Evolutionary conservation across 495 filamentous ascomycete species (phyloP), one percentile per base, ranked within the genome.

Genomic region (Choiromyces venosus): DNA sequence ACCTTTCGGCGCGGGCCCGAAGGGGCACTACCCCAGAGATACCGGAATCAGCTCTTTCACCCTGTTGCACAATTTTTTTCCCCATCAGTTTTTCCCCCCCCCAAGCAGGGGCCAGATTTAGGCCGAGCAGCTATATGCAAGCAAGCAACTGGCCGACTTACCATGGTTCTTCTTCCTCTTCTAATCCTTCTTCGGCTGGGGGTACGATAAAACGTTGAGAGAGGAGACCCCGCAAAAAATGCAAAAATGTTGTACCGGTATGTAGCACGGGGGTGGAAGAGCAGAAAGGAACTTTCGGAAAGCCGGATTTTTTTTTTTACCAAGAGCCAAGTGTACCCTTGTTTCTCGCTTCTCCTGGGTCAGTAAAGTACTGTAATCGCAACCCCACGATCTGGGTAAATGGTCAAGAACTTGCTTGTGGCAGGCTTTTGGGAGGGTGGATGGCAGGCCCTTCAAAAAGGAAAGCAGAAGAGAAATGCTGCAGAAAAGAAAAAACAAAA

Each of bases 21-120:
- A 16, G 72, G 35, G 67, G 37, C 37, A 76, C 73, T 52, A 76
- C 56, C n/a, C 74, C 74, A 66, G 74, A 76, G n/a, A 76, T 76
- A n/a, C 74, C 74, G n/a, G 74, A 76, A 68, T 75, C 74, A 37
- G 72, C 67, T 33, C 37, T 65, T 4, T 44, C 69, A 67, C 70
- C 37, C 37, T 64, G 42, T 37, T 44, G 40, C 52, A 46, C 52
- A 44, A 19, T 66, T 19, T 36, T 10, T 25, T 46, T 29, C 37
- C 38, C 25, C 65, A 68, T 75, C 42, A 75, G 72, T 37, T 5
- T 19, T 35, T 4, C 44, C 46, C 35, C 37, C n/a, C 44, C n/a
- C 9, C 64, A 19, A 52, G 37, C 16, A n/a, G 16, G 37, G 69
- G 25, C 40, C 16, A 68, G 21, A 42, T 56, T 19, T 56, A 40